Percentiles rank a stretch among this genome's conserved stretches.
Conservation (phyloP, 2,329 filamentous ascomycete genomes). For the Colletotrichum eremochloae region DNA sequence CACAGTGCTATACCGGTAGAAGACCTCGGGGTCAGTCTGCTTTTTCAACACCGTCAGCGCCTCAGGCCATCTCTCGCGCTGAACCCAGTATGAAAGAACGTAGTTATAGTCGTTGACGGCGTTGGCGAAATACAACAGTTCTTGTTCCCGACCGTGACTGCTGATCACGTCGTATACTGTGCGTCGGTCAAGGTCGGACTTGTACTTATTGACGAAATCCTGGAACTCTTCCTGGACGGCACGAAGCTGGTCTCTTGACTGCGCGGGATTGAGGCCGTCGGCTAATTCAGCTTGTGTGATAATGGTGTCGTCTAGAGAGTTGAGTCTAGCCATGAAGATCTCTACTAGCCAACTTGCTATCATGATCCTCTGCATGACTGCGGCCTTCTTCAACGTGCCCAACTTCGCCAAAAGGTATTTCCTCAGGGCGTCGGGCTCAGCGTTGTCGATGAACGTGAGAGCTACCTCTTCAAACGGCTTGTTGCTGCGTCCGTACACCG, state of each 20-base stretch:
- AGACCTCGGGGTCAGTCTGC: constrained; percentile 91
- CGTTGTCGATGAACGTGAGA: constrained; percentile 88
- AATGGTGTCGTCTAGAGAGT: constrained; percentile 93
- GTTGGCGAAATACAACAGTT: constrained; percentile 91
- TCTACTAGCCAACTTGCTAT: constrained; percentile 95
- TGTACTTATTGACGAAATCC: constrained; percentile 88
- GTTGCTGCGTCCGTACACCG: constrained; percentile 93
- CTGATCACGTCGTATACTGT: constrained; percentile 97
- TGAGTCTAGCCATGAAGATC: constrained; percentile 97
- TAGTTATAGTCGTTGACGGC: constrained; percentile 93
- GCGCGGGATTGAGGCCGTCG: constrained; percentile 77
- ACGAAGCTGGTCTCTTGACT: constrained; percentile 79
- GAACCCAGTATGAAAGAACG: constrained; percentile 96
- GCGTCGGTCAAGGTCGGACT: constrained; percentile 87
- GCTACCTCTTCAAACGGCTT: constrained; percentile 98
- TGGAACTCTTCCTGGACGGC: constrained; percentile 83
- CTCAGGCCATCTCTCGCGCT: constrained; percentile 91
- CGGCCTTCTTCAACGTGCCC: constrained; percentile 82
- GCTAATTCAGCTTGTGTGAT: constrained; percentile 87
- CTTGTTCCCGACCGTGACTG: constrained; percentile 93
- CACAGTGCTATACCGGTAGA: constrained; percentile 97
- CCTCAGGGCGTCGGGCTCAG: constrained; percentile 89
- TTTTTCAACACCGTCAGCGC: constrained; percentile 90
- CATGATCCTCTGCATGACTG: constrained; percentile 94
- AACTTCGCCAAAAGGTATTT: constrained; percentile 92